A percentile compares a stretch with the other conserved stretches of the same genome.
These are phyloP conservation scores for Cutaneotrichosporon sp. DNA, from an alignment of 1,284 basidiomycete species.

Conservation along the genomic window DNA sequence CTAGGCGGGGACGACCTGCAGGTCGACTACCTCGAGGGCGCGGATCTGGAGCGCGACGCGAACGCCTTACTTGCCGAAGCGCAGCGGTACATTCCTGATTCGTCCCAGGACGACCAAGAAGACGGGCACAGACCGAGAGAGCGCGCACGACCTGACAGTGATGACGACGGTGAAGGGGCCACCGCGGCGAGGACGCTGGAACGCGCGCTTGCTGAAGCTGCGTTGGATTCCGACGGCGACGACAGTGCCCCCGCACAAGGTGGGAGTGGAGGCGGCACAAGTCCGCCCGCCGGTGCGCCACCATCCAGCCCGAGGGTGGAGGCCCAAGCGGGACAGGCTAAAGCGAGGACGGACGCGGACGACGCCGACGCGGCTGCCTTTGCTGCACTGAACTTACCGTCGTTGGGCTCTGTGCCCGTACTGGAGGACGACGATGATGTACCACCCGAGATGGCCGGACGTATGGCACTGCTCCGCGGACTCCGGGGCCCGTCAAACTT, in stretches of 20 bases:
- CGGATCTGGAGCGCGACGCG: not conserved
- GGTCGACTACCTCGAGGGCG: not conserved
- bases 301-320: too few relatives aligned
- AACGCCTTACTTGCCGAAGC: not conserved
- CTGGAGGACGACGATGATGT: constrained; percentile 18
- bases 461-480: constrained; percentile 29
- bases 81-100: not conserved
- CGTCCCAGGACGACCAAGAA: not conserved
- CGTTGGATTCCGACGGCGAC: not conserved
- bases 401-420: constrained; percentile 3
- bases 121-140: not conserved
- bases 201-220: constrained; percentile 2
- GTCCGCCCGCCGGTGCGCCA: not conserved
- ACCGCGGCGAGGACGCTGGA: constrained; percentile 1
- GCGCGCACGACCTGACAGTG: not conserved
- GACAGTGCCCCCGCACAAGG: too few relatives aligned
- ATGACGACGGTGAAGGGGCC: constrained; percentile 3
- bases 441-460: constrained; percentile 17
- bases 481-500: constrained; percentile 23
- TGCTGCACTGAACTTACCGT: not conserved
- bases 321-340: too few relatives aligned
- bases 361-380: too few relatives aligned
- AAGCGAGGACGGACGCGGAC: too few relatives aligned
- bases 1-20: constrained; percentile 4
- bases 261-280: not conserved